Base-by-base conservation (phyloP, 345 rosid genomes). In the Salix arbutifolia region DNA sequence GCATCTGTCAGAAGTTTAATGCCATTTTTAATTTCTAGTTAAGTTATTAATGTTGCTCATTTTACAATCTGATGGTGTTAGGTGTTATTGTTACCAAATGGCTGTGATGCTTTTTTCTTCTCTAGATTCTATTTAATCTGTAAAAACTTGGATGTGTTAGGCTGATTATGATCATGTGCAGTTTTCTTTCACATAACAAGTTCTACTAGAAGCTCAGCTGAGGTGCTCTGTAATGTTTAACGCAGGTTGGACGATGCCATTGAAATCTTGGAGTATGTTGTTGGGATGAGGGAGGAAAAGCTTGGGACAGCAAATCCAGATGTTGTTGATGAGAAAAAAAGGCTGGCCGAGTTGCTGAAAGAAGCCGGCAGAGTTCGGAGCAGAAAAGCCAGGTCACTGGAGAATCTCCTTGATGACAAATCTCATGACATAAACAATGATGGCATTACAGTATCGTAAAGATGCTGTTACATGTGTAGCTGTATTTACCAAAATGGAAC, bases 291-390 rank as follows among this genome's bases (percentile, higher is more conserved):
- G 74, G 97, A 94, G 83, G 98, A 92, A 74, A 92, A 88, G 78
- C 97, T 92, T 4, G 97, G 97, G 83, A 94, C 97, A 17, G 95
- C 97, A 4, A 91, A 91, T 61, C 94, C 97, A 3, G 97, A 90
- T 77, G 94, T 93, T 46, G 91, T 86, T 78, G 97, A 95, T 65
- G 99, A 93, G 91, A 95, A 93, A 87, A 87, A 72, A 83, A 89
- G 99, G 83, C 78, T 95, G 86, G 87, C 83, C 6, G 93, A 88
- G 78, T 80, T 95, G 64, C 70, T 93, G 86, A 91, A 91, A 82
- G 97, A 95, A 81, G 88, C 89, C 0, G 97, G 97, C 68, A 90
- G 88, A 78, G 94, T 81, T 68, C 85, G 92, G 31, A 85, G 87
- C 90, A 80, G 90, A 78, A 91, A 91, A 83, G 89, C 78, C 53